Conservation (phyloP, 176 grass and related monocot species). For the Melocanna baccifera region DNA sequence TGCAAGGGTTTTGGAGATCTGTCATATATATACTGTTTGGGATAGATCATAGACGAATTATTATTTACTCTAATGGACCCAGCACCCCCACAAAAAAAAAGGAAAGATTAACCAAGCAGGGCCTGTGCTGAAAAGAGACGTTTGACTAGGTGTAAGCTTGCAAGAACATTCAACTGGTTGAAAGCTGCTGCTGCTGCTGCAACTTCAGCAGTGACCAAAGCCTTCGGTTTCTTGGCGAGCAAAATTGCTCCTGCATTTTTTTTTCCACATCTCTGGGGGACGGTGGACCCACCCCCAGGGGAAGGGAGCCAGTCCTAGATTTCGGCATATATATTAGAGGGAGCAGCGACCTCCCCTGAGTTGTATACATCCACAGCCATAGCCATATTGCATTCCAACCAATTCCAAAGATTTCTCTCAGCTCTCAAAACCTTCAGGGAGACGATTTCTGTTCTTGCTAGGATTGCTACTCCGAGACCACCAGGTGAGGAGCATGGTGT, state of each 20-base stretch:
- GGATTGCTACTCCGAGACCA: neutral
- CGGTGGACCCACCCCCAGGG: neutral
- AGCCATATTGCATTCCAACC: neutral
- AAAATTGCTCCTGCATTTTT: neutral
- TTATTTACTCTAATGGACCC: neutral
- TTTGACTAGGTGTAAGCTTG: constrained; percentile 12
- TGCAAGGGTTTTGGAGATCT: neutral
- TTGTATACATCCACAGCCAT: constrained; percentile 1
- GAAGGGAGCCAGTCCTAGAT: constrained; percentile 4
- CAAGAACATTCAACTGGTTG: constrained; percentile 5
- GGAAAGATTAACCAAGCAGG: neutral
- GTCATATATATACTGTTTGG: neutral
- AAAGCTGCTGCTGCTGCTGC: neutral
- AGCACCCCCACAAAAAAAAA: neutral
- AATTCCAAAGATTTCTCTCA: constrained; percentile 9
- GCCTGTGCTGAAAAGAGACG: neutral
- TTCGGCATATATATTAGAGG: constrained; percentile 41
- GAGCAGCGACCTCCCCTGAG: constrained; percentile 28
- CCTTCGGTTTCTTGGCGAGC: constrained; percentile 17
- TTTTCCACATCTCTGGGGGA: constrained; percentile 21
- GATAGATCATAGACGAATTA: neutral
- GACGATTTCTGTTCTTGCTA: neutral
- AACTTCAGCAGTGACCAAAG: constrained; percentile 24
- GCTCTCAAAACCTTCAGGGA: neutral
- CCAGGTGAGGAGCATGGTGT: constrained; percentile 31